Conservation (phyloP, 148 eudicot genomes). For the Chenopodium formosanum region DNA sequence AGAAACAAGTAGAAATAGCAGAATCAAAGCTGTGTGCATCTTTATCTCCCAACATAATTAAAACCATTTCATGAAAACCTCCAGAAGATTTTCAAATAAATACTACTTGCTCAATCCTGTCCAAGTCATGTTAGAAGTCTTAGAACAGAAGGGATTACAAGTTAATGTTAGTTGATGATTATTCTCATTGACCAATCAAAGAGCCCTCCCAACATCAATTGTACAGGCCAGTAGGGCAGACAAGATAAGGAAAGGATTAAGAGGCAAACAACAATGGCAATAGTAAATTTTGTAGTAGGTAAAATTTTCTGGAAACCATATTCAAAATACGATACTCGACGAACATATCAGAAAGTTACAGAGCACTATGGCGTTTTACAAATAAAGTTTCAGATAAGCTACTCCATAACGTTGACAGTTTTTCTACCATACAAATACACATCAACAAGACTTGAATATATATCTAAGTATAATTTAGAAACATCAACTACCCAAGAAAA, state of each 20-base stretch:
- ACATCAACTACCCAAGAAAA: not conserved
- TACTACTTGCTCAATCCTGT: not conserved
- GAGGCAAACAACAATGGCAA: not conserved
- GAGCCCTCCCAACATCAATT: not conserved
- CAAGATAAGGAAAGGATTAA: not conserved
- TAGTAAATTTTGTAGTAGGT: not conserved
- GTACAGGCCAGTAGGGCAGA: not conserved
- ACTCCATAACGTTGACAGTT: not conserved
- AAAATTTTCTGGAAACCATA: not conserved
- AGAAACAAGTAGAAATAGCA: not conserved
- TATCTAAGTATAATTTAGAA: not conserved
- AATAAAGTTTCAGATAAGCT: not conserved
- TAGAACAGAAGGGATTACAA: not conserved
- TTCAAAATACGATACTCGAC: not conserved
- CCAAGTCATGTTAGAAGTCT: not conserved
- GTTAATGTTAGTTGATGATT: not conserved
- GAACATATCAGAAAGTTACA: not conserved
- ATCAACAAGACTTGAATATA: not conserved
- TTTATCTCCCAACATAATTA: not conserved
- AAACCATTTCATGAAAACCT: not conserved
- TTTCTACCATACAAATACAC: not conserved
- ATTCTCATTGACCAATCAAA: not conserved
- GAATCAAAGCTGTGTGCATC: not conserved
- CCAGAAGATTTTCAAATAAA: not conserved
- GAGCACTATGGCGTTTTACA: not conserved